A percentile compares a stretch with the other conserved stretches of the same genome.
Evolutionary conservation across 2,329 filamentous ascomycete species (phyloP).

Genomic region (Aspergillus versicolor): DNA sequence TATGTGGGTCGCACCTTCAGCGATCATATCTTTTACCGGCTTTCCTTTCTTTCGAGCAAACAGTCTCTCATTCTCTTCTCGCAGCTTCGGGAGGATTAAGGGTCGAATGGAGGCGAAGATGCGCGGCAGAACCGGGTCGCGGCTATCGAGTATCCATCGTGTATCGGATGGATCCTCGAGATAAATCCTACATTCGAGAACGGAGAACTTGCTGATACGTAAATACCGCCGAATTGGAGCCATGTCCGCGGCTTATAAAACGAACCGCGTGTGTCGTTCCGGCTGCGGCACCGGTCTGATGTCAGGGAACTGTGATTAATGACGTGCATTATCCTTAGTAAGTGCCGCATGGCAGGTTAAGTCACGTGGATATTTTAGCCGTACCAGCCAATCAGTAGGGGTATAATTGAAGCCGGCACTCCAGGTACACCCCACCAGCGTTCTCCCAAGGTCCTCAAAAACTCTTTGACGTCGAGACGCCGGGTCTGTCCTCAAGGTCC

Average conservation of each 20-base stretch:
- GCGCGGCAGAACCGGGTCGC: constrained; percentile 72
- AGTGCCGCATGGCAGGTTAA: background rate
- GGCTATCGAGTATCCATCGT: constrained; percentile 78
- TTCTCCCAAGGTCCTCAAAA: constrained; percentile 36
- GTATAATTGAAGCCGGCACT: background rate
- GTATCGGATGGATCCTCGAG: constrained; percentile 84
- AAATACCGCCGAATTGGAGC: constrained; percentile 86
- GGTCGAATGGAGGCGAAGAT: constrained; percentile 84
- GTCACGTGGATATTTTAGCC: background rate
- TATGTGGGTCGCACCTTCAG: constrained; percentile 59
- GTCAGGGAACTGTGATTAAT: background rate
- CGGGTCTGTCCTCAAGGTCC: constrained; percentile 31
- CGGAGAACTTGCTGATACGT: constrained; percentile 87
- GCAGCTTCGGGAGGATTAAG: constrained; percentile 83
- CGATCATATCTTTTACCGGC: constrained; percentile 82
- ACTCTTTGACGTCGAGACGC: constrained; percentile 23
- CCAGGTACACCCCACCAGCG: background rate
- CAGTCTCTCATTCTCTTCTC: constrained; percentile 71
- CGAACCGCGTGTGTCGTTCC: background rate
- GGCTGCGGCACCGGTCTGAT: background rate
- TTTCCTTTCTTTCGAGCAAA: constrained; percentile 71
- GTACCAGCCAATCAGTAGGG: background rate
- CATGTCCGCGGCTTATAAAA: constrained; percentile 53
- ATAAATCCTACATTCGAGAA: constrained; percentile 96
- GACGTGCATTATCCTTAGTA: background rate